These are phyloP conservation scores for Populus euphratica DNA, from an alignment of 345 rosid species.

Conservation along the genomic window DNA sequence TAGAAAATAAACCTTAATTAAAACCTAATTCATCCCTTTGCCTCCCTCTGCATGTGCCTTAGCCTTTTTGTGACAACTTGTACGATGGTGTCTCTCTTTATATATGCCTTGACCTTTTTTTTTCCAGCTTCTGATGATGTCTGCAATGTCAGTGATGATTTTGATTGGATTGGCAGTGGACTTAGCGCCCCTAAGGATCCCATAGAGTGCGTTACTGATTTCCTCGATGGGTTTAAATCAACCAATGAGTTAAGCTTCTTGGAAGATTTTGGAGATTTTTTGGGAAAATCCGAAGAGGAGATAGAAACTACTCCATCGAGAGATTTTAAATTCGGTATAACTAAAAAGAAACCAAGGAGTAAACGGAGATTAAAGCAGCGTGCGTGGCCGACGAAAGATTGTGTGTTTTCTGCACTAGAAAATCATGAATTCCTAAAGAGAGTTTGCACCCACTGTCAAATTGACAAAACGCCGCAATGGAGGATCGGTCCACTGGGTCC, in stretches of 20 bases:
- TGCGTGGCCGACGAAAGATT: background rate
- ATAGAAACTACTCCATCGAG: background rate
- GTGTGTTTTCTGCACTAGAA: background rate
- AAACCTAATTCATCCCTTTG: background rate
- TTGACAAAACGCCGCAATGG: slow-evolving; percentile 6
- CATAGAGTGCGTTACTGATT: background rate
- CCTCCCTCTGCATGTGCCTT: background rate
- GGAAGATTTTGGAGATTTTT: background rate
- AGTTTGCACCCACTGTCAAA: background rate
- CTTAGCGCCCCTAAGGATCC: slow-evolving; percentile 4
- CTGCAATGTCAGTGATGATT: background rate
- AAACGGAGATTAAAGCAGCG: background rate
- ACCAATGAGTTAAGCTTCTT: background rate
- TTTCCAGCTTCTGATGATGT: background rate
- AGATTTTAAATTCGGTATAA: background rate
- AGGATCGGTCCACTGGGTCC: slow-evolving; percentile 3
- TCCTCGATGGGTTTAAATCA: background rate
- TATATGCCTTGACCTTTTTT: too few species aligned
- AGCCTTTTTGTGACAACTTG: too few species aligned
- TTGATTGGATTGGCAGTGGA: background rate
- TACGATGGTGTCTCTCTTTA: too few species aligned
- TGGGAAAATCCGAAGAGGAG: background rate
- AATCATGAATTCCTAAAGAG: background rate
- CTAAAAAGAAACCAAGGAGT: background rate
- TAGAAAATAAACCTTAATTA: too few species aligned